Conservation (phyloP, 257 asterid genomes). For the Coffea canephora region DNA sequence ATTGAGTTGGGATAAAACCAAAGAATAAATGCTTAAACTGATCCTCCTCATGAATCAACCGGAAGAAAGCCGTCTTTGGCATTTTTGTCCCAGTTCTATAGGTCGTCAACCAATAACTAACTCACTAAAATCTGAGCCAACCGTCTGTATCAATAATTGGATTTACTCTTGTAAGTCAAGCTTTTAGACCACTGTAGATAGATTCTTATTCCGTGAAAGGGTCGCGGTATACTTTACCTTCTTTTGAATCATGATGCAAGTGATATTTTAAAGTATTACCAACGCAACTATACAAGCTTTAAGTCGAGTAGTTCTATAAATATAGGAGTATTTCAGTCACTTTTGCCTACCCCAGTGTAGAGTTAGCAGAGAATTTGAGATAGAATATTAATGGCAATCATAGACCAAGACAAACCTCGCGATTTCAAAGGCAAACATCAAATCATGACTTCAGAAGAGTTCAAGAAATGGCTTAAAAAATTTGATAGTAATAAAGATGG, state of each 20-base stretch:
- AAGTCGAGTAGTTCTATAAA: conserved; percentile 2
- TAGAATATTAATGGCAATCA: conserved; percentile 16
- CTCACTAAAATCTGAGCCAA: background rate
- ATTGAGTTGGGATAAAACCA: too few species aligned
- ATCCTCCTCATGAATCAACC: too few species aligned
- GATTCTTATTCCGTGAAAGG: conserved; percentile 12
- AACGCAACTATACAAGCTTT: background rate
- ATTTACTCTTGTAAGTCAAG: background rate
- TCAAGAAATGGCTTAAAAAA: conserved; percentile 41
- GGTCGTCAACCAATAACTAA: too few species aligned
- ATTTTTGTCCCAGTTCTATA: too few species aligned
- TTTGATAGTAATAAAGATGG: conserved; percentile 33
- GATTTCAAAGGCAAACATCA: conserved; percentile 25
- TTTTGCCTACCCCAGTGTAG: background rate
- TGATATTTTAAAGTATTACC: background rate
- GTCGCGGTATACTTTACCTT: too few species aligned
- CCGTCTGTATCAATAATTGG: background rate
- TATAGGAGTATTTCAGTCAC: background rate
- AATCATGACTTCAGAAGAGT: conserved; percentile 33
- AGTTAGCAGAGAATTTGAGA: background rate
- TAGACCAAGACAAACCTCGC: background rate
- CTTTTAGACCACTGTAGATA: background rate
- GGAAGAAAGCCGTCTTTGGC: too few species aligned
- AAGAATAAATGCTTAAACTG: too few species aligned
- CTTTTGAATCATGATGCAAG: background rate